Conservation (phyloP, 1,284 basidiomycete genomes). For the Porogramme epimiltina region DNA sequence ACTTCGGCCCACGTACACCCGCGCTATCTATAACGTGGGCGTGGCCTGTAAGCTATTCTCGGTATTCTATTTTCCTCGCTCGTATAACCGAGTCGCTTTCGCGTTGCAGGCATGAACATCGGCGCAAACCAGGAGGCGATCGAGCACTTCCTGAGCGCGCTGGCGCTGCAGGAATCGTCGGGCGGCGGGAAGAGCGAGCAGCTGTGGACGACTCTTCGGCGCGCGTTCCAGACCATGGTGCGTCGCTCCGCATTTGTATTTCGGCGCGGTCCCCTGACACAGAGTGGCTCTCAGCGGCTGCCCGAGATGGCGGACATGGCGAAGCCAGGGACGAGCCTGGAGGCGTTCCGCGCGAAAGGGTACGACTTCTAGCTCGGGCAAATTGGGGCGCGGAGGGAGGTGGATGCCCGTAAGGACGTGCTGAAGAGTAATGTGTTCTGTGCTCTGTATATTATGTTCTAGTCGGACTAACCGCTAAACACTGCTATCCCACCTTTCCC, state of each 20-base stretch:
- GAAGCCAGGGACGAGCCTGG: slow-evolving; percentile 56
- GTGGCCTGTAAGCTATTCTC: slow-evolving; percentile 78
- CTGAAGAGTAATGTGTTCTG: slow-evolving; percentile 13
- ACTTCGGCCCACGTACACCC: slow-evolving; percentile 93
- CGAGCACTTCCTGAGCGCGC: slow-evolving; percentile 93
- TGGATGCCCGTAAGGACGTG: not conserved
- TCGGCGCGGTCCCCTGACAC: slow-evolving; percentile 2
- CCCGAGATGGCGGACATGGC: slow-evolving; percentile 65
- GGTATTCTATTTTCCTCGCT: not conserved
- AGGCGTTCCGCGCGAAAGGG: slow-evolving; percentile 75
- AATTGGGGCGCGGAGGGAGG: too few species aligned
- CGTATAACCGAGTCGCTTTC: not conserved
- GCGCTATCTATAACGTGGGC: slow-evolving; percentile 97
- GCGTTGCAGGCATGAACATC: slow-evolving; percentile 81
- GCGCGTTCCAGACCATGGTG: slow-evolving; percentile 84
- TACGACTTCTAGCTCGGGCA: slow-evolving; percentile 73
- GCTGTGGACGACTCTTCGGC: slow-evolving; percentile 91
- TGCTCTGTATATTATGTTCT: slow-evolving; percentile 13
- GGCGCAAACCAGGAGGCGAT: slow-evolving; percentile 95
- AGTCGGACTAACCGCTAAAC: slow-evolving; percentile 1
- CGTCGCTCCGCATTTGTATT: slow-evolving; percentile 24
- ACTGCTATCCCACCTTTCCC: too few species aligned
- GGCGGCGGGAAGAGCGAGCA: slow-evolving; percentile 77
- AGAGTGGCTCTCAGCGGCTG: slow-evolving; percentile 51
- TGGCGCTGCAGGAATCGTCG: slow-evolving; percentile 77